Percentiles rank a stretch among this genome's conserved stretches.
phyloP scores from a whole-genome alignment of 345 rosid genomes.

The Sisymbrium altissimum region DNA sequence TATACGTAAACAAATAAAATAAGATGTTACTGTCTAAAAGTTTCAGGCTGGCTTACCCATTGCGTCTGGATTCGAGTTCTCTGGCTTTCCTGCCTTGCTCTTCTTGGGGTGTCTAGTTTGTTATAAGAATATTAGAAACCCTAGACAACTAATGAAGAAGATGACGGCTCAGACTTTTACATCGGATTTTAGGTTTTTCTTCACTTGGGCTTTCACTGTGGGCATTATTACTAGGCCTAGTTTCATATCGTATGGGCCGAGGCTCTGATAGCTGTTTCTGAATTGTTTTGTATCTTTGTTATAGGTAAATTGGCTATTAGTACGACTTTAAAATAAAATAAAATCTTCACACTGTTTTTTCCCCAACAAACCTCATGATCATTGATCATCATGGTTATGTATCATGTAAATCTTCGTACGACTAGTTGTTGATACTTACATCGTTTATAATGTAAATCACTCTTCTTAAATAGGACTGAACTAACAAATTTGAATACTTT shows the following conservation, averaged over 20 bases:
- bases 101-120: background rate
- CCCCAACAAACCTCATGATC: too few relatives aligned
- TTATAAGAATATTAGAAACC: constrained; percentile 8
- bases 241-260: background rate
- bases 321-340: too few relatives aligned
- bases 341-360: too few relatives aligned
- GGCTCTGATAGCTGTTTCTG: background rate
- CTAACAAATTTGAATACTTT: too few relatives aligned
- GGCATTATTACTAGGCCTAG: background rate
- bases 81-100: background rate
- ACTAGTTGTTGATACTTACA: too few relatives aligned
- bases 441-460: too few relatives aligned
- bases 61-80: constrained; percentile 23
- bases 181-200: constrained; percentile 3
- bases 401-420: too few relatives aligned
- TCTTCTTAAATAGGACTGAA: background rate
- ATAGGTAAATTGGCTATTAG: background rate
- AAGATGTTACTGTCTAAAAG: background rate
- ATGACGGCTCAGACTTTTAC: constrained; percentile 11
- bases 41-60: constrained; percentile 19
- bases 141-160: constrained; percentile 1
- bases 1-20: background rate
- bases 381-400: too few relatives aligned
- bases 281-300: background rate
- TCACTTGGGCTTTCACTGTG: background rate